Evolutionary conservation across 768 basidiomycete species (phyloP), one percentile per base, ranked within the genome.

Genomic region (Ramaria sp.): DNA sequence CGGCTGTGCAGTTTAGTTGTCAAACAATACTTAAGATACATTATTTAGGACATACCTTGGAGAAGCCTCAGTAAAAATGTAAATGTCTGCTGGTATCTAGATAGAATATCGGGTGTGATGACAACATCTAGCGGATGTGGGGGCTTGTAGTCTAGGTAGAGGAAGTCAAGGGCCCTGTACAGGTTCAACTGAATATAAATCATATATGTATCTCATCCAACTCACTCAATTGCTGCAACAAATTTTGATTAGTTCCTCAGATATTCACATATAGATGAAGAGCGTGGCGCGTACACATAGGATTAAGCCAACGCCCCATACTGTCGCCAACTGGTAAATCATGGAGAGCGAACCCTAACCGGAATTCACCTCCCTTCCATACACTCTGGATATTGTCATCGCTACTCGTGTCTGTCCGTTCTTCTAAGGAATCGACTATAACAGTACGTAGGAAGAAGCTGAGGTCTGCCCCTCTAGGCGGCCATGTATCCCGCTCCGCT

Each of bases 111-210:
- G 0, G 79, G 73, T 1, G 88, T 81, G 33, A 95, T 85, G 10
- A 95, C 66, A 11, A 83, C 75, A 47, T 83, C 80, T 39, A 95
- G 71, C 0, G 90, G 80, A 17, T 75, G 75, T 1, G 91, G 89
- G n/a, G 89, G 84, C 63, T 86, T 86, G 68, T 95, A 95, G 61
- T 91, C 83, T 73, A 95, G 83, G 65, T 89, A 90, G 13, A 95
- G 70, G 65, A 94, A 95, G 67, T 94, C 92, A 43, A 95, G 67
- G 7, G 92, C 91, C 67, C 88, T 90, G 61, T 5, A 46, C 31
- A 50, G 17, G 33, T 1, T 51, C 9, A 15, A 7, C 13, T 30
- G 15, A 38, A 33, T 34, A 51, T 20, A 9, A 43, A 30, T 24
- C n/a, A 51, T 43, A 55, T 20, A 45, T 42, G 41, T 11, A 15